A percentile compares a stretch with the other conserved stretches of the same genome.
Evolutionary conservation across 768 basidiomycete species (phyloP).

Genomic region (Postia placenta): DNA sequence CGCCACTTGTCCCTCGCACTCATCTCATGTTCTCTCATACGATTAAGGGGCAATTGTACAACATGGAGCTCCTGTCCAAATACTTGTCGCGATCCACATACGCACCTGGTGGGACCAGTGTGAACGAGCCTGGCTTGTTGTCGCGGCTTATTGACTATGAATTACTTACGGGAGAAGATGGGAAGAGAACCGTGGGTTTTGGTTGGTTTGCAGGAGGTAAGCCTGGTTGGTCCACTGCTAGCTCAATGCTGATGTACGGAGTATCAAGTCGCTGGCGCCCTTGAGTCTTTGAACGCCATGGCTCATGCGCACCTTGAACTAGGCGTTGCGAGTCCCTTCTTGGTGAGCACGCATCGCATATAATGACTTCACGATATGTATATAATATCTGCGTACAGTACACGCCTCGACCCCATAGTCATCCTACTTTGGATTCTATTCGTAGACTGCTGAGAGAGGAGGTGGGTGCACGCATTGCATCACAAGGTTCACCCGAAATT

Average conservation of each 20-base stretch:
- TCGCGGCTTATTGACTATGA: conserved; percentile 82
- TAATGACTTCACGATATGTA: neutral
- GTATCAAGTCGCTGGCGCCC: conserved; percentile 69
- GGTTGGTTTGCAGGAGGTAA: conserved; percentile 89
- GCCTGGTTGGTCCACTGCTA: too few relatives aligned
- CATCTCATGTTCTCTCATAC: conserved; percentile 94
- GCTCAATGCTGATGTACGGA: neutral
- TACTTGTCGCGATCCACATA: conserved; percentile 36
- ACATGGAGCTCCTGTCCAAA: conserved; percentile 67
- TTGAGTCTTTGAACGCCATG: conserved; percentile 75
- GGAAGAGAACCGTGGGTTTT: conserved; percentile 81
- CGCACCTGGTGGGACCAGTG: conserved; percentile 1
- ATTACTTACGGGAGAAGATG: conserved; percentile 54
- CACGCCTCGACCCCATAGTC: conserved; percentile 76
- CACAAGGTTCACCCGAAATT: conserved; percentile 51
- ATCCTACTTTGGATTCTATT: conserved; percentile 50
- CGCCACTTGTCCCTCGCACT: conserved; percentile 41
- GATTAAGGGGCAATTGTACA: conserved; percentile 81
- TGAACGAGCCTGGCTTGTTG: conserved; percentile 14
- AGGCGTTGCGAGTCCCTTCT: conserved; percentile 78
- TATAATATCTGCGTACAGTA: conserved; percentile 36
- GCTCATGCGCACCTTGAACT: conserved; percentile 74
- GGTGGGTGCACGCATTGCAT: conserved; percentile 44
- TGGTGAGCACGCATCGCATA: conserved; percentile 40
- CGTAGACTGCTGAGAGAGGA: conserved; percentile 49